Evolutionary conservation across 768 basidiomycete species (phyloP), one percentile per base, ranked within the genome.

Genomic region (Tylopilus sp.): DNA sequence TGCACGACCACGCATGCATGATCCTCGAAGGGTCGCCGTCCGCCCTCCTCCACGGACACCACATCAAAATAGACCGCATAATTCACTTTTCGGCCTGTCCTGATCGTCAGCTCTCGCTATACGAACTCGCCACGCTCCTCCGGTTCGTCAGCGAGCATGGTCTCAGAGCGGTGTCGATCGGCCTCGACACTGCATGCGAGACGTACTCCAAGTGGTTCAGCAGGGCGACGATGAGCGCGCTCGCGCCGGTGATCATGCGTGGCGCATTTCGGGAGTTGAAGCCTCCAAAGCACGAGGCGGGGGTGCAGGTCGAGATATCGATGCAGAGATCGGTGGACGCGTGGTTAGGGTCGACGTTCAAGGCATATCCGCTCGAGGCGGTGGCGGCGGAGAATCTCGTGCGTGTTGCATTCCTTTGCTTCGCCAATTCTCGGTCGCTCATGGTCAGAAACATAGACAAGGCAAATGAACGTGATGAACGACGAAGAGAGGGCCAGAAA

Each of bases 1-100:
- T 57, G 12, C 40, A 57, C 35, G 56, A 57, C n/a, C 55, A 57
- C 12, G 56, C 56, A 2, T 57, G 55, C 4, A n/a, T 57, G 23
- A 41, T 57, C 35, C 40, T 52, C 6, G 43, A 52, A 13, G 55
- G 47, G 1, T 26, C 40, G 1, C 57, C 55, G 4, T 36, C 41
- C 1, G 44, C 50, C 3, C 31, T 57, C 21, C 21, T 48, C 11
- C 55, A 52, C 3, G 28, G 21, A 15, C 39, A 57, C 11, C 50
- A 52, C 28, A n/a, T 48, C 39, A 25, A 23, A 17, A 23, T 40
- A 8, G 49, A 57, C 15, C 49, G 43, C 22, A 45, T 23, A 5
- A 38, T 40, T 6, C 20, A 30, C 13, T 51, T 57, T 6, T 4
- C 21, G 1, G 6, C 18, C 6, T 47, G 49, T 5, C 25, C 31